Evolutionary conservation across 257 asterid genomes (phyloP), one percentile per base, ranked within the genome.

Genomic region (Fraxinus excelsior): DNA sequence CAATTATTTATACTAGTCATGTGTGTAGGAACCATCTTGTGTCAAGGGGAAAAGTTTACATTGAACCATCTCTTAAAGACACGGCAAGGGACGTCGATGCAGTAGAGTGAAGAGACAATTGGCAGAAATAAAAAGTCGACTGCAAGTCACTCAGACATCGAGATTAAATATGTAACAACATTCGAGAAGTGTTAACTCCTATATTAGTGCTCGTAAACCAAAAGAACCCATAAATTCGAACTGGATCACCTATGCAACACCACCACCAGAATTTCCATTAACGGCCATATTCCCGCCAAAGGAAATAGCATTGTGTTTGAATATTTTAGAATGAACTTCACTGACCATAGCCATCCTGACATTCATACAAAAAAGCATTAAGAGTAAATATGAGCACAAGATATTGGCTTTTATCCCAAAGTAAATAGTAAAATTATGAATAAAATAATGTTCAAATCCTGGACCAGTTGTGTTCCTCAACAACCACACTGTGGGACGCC

Each of bases 31-130:
- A 74, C 38, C 51, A 46, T 67, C 74, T 34, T 35, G 21, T 42
- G 58, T n/a, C 68, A 31, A 13, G 44, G 67, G 83, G 78, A 79
- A 93, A 51, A 93, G 95, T 87, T 91, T 91, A 75, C 31, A 91
- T 69, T 6, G 97, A 93, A 78, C 97, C 99, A 86, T 96, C 98
- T 85, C 80, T 89, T 76, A 96, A 80, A 75, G 99, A 93, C 86
- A 87, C 68, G 37, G 98, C 82, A 78, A 93, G 80, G 58, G 96
- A 97, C 91, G 84, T 85, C 73, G 87, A 77, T 29, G 97, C 98
- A 65, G 90, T 89, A 69, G 96, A 90, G 87, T 93, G 97, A 70
- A 72, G 91, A 73, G 98, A 89, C 84, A 96, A 80, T 75, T 93
- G 90, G 76, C 99, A 91, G 87, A 82, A 80, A 76, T 79, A 70